Base-by-base conservation (phyloP, 129 eudicot genomes). In the Artemisia tridentata region DNA sequence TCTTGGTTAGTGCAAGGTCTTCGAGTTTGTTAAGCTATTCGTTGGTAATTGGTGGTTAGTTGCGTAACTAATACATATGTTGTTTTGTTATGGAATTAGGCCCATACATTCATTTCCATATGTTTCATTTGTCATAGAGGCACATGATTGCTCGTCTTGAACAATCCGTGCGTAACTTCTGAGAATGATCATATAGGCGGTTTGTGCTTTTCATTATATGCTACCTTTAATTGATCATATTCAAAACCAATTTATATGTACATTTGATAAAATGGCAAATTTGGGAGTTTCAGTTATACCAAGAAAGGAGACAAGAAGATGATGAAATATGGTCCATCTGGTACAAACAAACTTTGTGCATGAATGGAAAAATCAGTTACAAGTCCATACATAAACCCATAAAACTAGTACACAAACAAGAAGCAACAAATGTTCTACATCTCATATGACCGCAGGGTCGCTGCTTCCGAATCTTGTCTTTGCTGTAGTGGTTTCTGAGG, bases 401-500 rank as follows among this genome's bases (percentile, higher is more conserved):
- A 21, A 68, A 66, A 43, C 75, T 49, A 51, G 56, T 57, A 74
- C 80, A 74, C 80, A 79, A 77, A 69, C 61, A 48, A 50, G 46
- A 15, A 17, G 50, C 49, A 45, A 11, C 17, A 55, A 54, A 63
- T 18, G 66, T 70, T 29, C 41, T 71, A 77, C 76, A 77, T 70
- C 72, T 63, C 81, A 19, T 18, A 57, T 13, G 76, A 78, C 52
- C 81, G 58, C 68, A 59, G 52, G 2, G 80, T 72, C 43, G 87
- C 80, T 68, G 72, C 86, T 11, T 68, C 69, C 27, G 54, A 70
- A 18, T 84, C 85, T 15, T 74, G 84, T 55, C 66, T 73, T 50
- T 57, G 70, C 55, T 50, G 78, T 58, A 73, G 78, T 17, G 70
- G 88, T 34, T 55, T 77, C 65, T 68, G 75, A 47, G 15, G 41